phyloP scores from a whole-genome alignment of 1,284 basidiomycete species.

The Cryptococcus neoformans region DNA sequence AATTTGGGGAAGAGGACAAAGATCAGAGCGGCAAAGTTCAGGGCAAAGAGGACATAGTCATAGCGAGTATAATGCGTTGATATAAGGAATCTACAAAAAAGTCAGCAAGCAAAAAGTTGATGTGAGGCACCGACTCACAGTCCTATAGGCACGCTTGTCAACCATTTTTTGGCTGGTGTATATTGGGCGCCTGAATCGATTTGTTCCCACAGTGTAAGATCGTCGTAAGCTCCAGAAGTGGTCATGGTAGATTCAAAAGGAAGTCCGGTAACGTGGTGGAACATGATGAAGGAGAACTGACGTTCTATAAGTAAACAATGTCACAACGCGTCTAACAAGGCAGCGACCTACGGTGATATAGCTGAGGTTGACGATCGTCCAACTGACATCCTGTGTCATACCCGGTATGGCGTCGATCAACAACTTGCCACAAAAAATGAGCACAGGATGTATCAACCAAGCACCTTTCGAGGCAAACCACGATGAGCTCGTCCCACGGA shows the following conservation, averaged over 20 bases:
- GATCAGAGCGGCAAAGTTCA: conserved; percentile 84
- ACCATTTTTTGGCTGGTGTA: conserved; percentile 97
- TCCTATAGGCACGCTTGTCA: conserved; percentile 83
- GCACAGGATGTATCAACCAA: conserved; percentile 95
- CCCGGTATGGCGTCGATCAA: conserved; percentile 92
- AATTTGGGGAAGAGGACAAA: conserved; percentile 89
- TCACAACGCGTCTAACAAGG: background rate
- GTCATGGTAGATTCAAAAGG: conserved; percentile 73
- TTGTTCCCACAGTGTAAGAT: conserved; percentile 98
- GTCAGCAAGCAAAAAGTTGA: background rate
- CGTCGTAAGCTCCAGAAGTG: conserved; percentile 91
- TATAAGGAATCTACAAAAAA: conserved; percentile 71
- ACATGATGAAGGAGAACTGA: conserved; percentile 95
- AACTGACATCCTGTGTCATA: conserved; percentile 89
- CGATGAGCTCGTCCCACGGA: no score
- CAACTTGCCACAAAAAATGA: conserved; percentile 87
- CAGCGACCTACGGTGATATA: conserved; percentile 81
- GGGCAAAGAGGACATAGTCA: conserved; percentile 83
- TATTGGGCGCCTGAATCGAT: conserved; percentile 98
- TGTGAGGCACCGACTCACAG: conserved; percentile 60
- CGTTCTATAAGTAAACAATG: background rate
- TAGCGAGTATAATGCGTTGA: conserved; percentile 99
- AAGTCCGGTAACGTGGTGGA: conserved; percentile 96
- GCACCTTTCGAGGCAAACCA: conserved; percentile 74
- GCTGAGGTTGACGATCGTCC: conserved; percentile 89